Evolutionary conservation across 1,284 basidiomycete genomes (phyloP), one percentile per base, ranked within the genome.

Genomic region (Tausonia pullulans): DNA sequence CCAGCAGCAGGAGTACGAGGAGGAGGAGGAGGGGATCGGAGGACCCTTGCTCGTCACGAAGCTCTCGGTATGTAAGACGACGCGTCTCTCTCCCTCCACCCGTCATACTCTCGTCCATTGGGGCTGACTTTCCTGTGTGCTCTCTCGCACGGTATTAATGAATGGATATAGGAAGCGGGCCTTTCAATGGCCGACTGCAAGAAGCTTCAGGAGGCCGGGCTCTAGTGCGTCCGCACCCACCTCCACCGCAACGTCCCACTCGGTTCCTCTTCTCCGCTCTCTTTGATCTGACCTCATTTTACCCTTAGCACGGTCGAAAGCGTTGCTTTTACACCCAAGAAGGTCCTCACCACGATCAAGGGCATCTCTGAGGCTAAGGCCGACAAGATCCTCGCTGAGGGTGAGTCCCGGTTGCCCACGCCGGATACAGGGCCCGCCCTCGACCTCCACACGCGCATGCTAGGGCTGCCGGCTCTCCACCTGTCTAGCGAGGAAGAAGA

Each of bases 331-430:
- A 98, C 95, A 0, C 92, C 96, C 7, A 98, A 97, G 82, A 98
- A 98, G 79, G 81, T 82, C 56, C 79, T 98, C 48, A 83, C 91
- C 67, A 83, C 84, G 4, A 94, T 98, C 74, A 98, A 98, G 78
- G 96, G 96, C 16, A 97, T 99, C 68, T 96, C 92, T 45, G 96
- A 98, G 72, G 84, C 88, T 70, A 99, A 98, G 75, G 96, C 95
- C 2, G 96, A 99, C 76, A 98, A 95, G 80, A 95, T 98, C 65
- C 76, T 98, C 40, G 79, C 82, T 10, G 92, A 96, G 80, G 92
- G 94, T 90, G 67, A 68, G 83, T 75, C 46, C 13, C 46, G 8
- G 27, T 52, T 45, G 13, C 6, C 41, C 56, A 39, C 59, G n/a
- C 13, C 45, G 10, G 10, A 10, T 8, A 55, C 53, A 16, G 53